A percentile compares a stretch with the other conserved stretches of the same genome.
Conservation (phyloP, 2,329 filamentous ascomycete species). For the Paecilomyces variotii region DNA sequence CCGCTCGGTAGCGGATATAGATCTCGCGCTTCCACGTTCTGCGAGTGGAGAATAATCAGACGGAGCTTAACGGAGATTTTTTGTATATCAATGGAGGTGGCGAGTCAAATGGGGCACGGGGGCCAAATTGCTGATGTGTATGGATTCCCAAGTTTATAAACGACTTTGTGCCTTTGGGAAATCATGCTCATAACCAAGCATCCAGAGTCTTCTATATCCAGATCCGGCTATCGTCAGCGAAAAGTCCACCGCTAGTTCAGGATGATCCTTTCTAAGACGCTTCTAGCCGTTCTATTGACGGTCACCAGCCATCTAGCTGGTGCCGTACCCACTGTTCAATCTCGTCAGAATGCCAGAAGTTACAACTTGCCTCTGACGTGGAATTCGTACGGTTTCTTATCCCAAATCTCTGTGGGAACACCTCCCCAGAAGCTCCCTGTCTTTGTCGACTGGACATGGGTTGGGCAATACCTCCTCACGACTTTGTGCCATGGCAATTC, state of each 20-base stretch:
- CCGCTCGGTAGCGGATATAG: not conserved
- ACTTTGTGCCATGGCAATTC: slow-evolving; percentile 6
- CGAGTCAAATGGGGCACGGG: not conserved
- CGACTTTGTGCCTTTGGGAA: not conserved
- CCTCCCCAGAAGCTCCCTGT: slow-evolving; percentile 5
- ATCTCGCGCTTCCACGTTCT: not conserved
- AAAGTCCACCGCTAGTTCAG: not conserved
- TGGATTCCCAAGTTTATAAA: not conserved
- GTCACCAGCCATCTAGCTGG: not conserved
- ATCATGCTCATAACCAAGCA: not conserved
- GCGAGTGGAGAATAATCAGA: not conserved
- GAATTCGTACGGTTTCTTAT: slow-evolving; percentile 6
- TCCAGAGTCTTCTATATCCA: not conserved
- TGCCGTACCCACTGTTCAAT: not conserved
- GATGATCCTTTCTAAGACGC: not conserved
- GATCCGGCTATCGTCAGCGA: not conserved
- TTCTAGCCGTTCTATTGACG: not conserved
- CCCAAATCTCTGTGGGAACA: slow-evolving; percentile 7
- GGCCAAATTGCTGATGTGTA: not conserved
- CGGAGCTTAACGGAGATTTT: not conserved
- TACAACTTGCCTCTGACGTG: slow-evolving; percentile 7
- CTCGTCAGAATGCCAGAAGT: not conserved
- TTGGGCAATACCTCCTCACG: slow-evolving; percentile 5
- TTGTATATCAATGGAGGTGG: not conserved
- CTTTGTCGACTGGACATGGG: slow-evolving; percentile 13